These are phyloP conservation scores for Hsuehochloa calcarea DNA, from an alignment of 176 grass and related monocot species.

Conservation along the genomic window DNA sequence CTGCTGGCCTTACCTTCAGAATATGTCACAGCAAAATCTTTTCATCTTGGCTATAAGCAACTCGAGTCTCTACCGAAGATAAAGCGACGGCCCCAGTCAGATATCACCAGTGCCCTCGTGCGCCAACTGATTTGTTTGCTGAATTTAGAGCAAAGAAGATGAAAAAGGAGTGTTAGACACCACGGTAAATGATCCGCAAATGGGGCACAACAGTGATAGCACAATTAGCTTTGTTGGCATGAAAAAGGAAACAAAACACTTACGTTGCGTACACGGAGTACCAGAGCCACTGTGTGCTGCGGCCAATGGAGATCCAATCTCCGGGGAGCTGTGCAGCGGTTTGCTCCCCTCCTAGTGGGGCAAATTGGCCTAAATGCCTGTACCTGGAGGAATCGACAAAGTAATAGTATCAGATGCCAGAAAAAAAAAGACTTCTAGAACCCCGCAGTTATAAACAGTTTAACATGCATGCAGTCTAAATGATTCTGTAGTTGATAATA, in stretches of 20 bases:
- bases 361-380: constrained; percentile 92
- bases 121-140: constrained; percentile 98
- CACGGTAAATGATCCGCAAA: background rate
- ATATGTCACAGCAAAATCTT: constrained; percentile 36
- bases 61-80: constrained; percentile 96
- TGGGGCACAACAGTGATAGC: constrained; percentile 11
- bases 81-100: constrained; percentile 74
- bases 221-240: background rate
- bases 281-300: constrained; percentile 94
- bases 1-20: constrained; percentile 25
- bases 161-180: background rate
- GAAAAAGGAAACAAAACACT: constrained; percentile 15
- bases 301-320: constrained; percentile 96
- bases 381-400: constrained; percentile 50
- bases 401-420: constrained; percentile 31
- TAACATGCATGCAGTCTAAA: too few relatives aligned
- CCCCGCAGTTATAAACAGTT: background rate
- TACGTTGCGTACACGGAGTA: constrained; percentile 92
- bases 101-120: constrained; percentile 80
- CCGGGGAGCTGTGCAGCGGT: constrained; percentile 85
- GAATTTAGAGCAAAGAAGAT: constrained; percentile 22
- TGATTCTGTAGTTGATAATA: background rate
- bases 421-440: background rate
- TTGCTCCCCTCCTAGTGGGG: constrained; percentile 90
- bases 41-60: constrained; percentile 59